Percentiles rank a stretch among this genome's conserved stretches.
phyloP scores from a whole-genome alignment of 2,329 filamentous ascomycete genomes.

The Pseudogymnoascus sp. region DNA sequence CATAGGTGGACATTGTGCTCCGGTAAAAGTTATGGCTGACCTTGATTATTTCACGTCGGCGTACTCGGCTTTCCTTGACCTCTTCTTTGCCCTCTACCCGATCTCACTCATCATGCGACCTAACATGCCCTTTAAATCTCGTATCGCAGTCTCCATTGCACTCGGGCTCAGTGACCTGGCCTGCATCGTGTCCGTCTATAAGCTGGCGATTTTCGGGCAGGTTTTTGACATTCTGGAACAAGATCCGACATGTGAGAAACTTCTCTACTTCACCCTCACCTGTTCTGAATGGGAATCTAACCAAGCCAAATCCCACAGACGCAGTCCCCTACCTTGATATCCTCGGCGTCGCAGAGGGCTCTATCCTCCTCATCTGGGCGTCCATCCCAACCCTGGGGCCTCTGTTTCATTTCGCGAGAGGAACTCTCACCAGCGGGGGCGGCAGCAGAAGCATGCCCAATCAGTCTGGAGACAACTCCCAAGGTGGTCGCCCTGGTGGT shows the following conservation, averaged over 20 bases:
- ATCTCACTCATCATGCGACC: slow-evolving; percentile 31
- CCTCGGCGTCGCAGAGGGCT: slow-evolving; percentile 24
- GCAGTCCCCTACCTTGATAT: slow-evolving; percentile 27
- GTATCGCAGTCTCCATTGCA: slow-evolving; percentile 25
- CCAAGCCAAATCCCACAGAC: slow-evolving; percentile 17
- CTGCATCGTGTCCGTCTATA: slow-evolving; percentile 28
- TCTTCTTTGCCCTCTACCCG: slow-evolving; percentile 31
- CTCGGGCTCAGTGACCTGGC: slow-evolving; percentile 27
- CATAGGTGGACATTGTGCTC: slow-evolving; percentile 25
- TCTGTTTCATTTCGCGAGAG: slow-evolving; percentile 14
- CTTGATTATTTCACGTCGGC: slow-evolving; percentile 30
- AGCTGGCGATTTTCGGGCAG: slow-evolving; percentile 26
- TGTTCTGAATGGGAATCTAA: slow-evolving; percentile 13
- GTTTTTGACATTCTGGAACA: slow-evolving; percentile 22
- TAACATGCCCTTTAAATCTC: slow-evolving; percentile 28
- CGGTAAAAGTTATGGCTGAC: slow-evolving; percentile 22
- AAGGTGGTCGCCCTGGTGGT: neutral
- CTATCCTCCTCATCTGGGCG: slow-evolving; percentile 10
- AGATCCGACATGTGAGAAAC: slow-evolving; percentile 29
- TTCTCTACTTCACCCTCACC: neutral
- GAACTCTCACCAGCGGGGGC: neutral
- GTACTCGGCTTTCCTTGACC: slow-evolving; percentile 30
- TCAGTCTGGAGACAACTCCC: slow-evolving; percentile 5
- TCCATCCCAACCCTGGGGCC: slow-evolving; percentile 13
- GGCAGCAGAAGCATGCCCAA: neutral